Base-by-base conservation (phyloP, 768 basidiomycete species). In the Termitomyces sp. region DNA sequence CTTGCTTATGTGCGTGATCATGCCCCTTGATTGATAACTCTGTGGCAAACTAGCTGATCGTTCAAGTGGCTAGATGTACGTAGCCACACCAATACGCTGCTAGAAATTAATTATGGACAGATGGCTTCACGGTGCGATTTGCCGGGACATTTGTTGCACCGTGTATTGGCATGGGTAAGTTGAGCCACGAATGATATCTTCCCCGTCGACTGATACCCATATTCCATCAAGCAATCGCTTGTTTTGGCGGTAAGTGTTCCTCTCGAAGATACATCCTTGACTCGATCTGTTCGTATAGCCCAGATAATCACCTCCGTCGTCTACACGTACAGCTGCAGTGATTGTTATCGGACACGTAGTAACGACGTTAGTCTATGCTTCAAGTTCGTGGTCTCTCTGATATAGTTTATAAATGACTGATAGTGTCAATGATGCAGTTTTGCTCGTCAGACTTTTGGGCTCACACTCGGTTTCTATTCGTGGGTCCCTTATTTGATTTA, bases 331-430 rank as follows among this genome's bases (percentile, higher is more conserved):
- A 76, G 75, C 59, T 76, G 74, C 59, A 74, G 74, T 51, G 76
- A 77, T 62, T 77, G 76, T 61, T 76, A 76, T 62, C 68, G 71
- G 17, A 67, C 69, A 3, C 67, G 73, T 31, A 76, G 75, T 60
- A 76, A 76, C 57, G 76, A 77, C 51, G 74, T 73, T 32, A 76
- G 75, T 58, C 74, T 73, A 55, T 76, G 75, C 56, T 77, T 77
- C 65, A 76, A 74, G 76, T 76, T 50, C 5, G 71, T 67, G 11
- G 34, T 48, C n/a, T n/a, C n/a, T 15, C 29, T 17, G 17, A 12
- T 29, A 32, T 38, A 14, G 31, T 3, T 10, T 10, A 10, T 14
- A 7, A 25, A 50, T 29, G 20, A 31, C 45, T 55, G 47, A 36
- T 40, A 6, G 34, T 46, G 43, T 53, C 17, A 38, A 31, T 20